These are phyloP conservation scores for Hamigera avellanea DNA, from an alignment of 495 filamentous ascomycete genomes.

Conservation along the genomic window DNA sequence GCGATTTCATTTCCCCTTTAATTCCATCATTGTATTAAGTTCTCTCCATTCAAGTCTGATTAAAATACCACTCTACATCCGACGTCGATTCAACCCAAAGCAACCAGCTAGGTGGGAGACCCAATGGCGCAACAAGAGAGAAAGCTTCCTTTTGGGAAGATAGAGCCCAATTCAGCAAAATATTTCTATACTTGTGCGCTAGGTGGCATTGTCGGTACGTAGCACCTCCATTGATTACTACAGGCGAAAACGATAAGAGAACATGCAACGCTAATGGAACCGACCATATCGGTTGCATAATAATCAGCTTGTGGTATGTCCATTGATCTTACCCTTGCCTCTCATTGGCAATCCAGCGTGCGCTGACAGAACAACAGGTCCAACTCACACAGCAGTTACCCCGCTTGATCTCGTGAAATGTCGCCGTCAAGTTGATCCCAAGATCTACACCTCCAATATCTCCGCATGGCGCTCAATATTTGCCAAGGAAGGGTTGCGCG, in stretches of 20 bases:
- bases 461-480: slow-evolving; percentile 56
- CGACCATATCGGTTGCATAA: neutral
- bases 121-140: slow-evolving; percentile 10
- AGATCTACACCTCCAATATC: slow-evolving; percentile 57
- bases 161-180: slow-evolving; percentile 54
- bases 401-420: slow-evolving; percentile 57
- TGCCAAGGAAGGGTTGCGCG: slow-evolving; percentile 51
- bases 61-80: too few species aligned
- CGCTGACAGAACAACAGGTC: slow-evolving; percentile 13
- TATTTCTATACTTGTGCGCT: slow-evolving; percentile 56
- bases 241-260: too few species aligned
- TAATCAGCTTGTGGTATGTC: slow-evolving; percentile 45
- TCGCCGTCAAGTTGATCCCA: slow-evolving; percentile 60
- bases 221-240: slow-evolving; percentile 1
- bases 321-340: neutral
- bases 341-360: too few species aligned
- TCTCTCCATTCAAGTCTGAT: too few species aligned
- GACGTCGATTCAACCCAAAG: too few species aligned
- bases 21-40: too few species aligned
- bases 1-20: too few species aligned
- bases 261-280: neutral
- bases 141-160: slow-evolving; percentile 39
- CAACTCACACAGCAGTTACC: slow-evolving; percentile 49
- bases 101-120: too few species aligned
- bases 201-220: slow-evolving; percentile 52